These are phyloP conservation scores for Alternaria sp. DNA, from an alignment of 2,329 filamentous ascomycete species.

Conservation along the genomic window DNA sequence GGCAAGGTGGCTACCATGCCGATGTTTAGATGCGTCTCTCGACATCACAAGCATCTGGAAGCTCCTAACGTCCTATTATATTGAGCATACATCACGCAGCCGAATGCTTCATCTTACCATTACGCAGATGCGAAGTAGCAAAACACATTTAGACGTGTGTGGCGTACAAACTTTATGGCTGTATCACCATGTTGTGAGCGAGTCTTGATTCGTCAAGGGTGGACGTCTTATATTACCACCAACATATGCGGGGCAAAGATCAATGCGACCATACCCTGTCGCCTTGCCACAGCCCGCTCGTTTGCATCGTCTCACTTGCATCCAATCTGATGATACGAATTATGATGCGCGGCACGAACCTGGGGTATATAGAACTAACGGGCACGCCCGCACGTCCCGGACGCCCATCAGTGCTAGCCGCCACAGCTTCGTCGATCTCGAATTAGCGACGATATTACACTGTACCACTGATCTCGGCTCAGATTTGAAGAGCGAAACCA, in stretches of 20 bases:
- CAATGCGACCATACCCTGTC: conserved; percentile 9
- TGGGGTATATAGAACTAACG: conserved; percentile 19
- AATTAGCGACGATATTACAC: neutral
- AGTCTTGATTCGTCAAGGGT: neutral
- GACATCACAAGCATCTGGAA: neutral
- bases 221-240: conserved; percentile 13
- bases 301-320: conserved; percentile 14
- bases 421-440: neutral
- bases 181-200: neutral
- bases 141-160: neutral
- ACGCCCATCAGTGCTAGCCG: conserved; percentile 4
- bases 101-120: neutral
- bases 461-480: neutral
- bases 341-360: conserved; percentile 5
- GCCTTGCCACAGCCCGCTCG: conserved; percentile 2
- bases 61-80: neutral
- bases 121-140: neutral
- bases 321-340: conserved; percentile 5
- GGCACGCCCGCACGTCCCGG: conserved; percentile 10
- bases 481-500: neutral
- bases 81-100: neutral
- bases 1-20: neutral
- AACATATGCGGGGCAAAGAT: conserved; percentile 19
- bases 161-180: neutral
- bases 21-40: neutral